A percentile compares a stretch with the other conserved stretches of the same genome.
Evolutionary conservation across 495 filamentous ascomycete genomes (phyloP).

Genomic region (Penicillium chermesinum): DNA sequence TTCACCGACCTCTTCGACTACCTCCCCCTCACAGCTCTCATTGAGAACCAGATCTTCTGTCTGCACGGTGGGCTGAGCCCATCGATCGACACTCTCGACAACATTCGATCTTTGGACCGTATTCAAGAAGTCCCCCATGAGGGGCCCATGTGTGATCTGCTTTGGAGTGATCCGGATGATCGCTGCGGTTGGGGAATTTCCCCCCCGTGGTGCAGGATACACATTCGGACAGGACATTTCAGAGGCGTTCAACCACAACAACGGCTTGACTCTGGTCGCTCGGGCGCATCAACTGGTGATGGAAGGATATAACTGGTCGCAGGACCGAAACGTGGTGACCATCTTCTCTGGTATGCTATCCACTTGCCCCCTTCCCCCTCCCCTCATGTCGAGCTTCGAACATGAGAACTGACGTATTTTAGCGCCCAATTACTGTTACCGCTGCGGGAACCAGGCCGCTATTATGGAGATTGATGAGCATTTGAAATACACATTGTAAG

Average conservation of each 20-base stretch:
- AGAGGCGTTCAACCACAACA: conserved; percentile 99
- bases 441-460: conserved; percentile 97
- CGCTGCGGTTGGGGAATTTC: conserved; percentile 98
- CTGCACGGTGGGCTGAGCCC: conserved; percentile 94
- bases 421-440: conserved; percentile 97
- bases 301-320: conserved; percentile 98
- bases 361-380: not conserved
- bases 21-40: conserved; percentile 94
- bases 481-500: conserved; percentile 99
- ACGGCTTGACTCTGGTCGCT: conserved; percentile 91
- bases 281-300: conserved; percentile 95
- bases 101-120: conserved; percentile 90
- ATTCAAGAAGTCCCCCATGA: conserved; percentile 99
- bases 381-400: not conserved
- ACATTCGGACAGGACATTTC: conserved; percentile 99
- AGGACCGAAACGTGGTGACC: conserved; percentile 95
- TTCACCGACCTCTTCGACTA: conserved; percentile 99
- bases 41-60: conserved; percentile 99
- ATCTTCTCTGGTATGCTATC: conserved; percentile 82
- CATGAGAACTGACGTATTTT: conserved; percentile 8
- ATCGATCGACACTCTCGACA: conserved; percentile 96
- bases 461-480: conserved; percentile 99
- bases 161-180: conserved; percentile 98
- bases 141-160: conserved; percentile 95
- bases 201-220: conserved; percentile 92